Evolutionary conservation across 202 grass and related monocot genomes (phyloP), one percentile per base, ranked within the genome.

Genomic region (Saccharum hybrid): DNA sequence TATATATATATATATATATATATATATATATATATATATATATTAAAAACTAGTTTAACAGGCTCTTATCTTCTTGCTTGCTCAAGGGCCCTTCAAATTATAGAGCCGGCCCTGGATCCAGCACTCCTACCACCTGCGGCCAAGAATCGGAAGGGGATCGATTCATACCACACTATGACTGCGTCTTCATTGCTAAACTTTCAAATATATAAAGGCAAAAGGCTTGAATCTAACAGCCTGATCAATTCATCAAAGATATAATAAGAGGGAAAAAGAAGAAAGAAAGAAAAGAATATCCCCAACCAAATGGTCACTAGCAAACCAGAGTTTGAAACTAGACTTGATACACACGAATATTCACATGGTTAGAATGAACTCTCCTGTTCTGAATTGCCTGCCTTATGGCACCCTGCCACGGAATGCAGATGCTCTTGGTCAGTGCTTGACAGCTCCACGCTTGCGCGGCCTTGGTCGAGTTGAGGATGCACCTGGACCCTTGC

Each of bases 271-370:
- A 0, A 16, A 16, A 6, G 5, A 48, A 3, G 1, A 0, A 3
- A 2, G 19, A 66, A 65, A 26, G 3, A 26, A 75, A 10, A 62
- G 5, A 76, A 87, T 22, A 75, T 49, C 52, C 63, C 18, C 30
- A 69, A n/a, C 65, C 41, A 11, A 81, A 62, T 86, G 38, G 10
- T 51, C 68, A 39, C 66, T 72, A 51, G 40, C 31, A 79, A 72
- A 39, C 31, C 10, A 52, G 4, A 63, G 40, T 71, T 85, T 71
- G 40, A 71, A 78, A 14, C 66, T 78, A 70, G 40, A n/a, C 40
- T 76, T 45, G 21, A 70, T 75, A 82, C 64, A 87, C 21, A 76
- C 62, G 72, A 71, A 71, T 77, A 87, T 82, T 87, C 72, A 87
- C 79, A 82, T 41, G 54, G 72, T 76, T 81, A 71, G 66, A 76